Percentiles rank a stretch among this genome's conserved stretches.
These are phyloP conservation scores for Cercis canadensis DNA, from an alignment of 306 rosid genomes.

Conservation along the genomic window DNA sequence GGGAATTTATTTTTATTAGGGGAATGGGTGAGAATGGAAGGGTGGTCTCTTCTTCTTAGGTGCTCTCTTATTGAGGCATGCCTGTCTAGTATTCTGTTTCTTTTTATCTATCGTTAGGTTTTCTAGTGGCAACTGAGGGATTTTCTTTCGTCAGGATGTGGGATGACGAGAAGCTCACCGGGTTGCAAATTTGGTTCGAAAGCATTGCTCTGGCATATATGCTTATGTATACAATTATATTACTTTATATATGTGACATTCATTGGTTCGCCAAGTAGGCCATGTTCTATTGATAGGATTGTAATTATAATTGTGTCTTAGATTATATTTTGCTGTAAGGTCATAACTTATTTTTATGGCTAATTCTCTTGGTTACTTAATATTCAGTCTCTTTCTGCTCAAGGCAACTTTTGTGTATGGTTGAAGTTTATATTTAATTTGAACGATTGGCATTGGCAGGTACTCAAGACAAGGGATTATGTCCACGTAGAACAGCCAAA, in stretches of 20 bases:
- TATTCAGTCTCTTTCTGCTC: constrained; percentile 10
- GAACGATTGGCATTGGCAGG: constrained; percentile 61
- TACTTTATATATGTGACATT: constrained; percentile 3
- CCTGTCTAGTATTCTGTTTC: too few species aligned
- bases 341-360: background rate
- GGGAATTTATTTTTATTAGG: too few species aligned
- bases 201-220: background rate
- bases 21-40: background rate
- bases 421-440: constrained; percentile 1
- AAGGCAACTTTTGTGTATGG: constrained; percentile 9
- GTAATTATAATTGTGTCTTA: constrained; percentile 1
- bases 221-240: background rate
- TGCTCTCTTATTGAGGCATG: too few species aligned
- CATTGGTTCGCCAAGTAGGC: constrained; percentile 2
- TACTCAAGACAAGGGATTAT: constrained; percentile 96
- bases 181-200: background rate
- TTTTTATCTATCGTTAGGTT: too few species aligned
- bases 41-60: too few species aligned
- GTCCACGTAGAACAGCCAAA: constrained; percentile 82
- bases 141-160: too few species aligned
- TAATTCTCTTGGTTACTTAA: constrained; percentile 2
- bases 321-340: background rate
- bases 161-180: too few species aligned
- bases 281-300: background rate
- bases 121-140: too few species aligned